These are phyloP conservation scores for Ascochyta clinopodiicola DNA, from an alignment of 2,329 filamentous ascomycete genomes.

Conservation along the genomic window DNA sequence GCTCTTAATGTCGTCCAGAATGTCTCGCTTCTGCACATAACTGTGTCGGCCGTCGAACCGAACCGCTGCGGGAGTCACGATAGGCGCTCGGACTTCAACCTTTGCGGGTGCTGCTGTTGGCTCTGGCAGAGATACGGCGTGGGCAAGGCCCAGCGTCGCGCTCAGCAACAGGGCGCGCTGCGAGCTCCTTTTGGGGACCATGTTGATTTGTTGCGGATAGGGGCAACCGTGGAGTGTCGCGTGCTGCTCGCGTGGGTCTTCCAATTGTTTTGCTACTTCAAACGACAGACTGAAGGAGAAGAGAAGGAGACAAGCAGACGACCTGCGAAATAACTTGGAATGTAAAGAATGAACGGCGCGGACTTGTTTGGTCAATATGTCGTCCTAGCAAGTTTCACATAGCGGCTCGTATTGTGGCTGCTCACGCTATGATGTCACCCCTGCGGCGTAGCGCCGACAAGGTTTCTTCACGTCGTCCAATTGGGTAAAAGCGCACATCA, in stretches of 20 bases:
- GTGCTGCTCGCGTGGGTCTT: neutral
- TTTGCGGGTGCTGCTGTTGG: conserved; percentile 39
- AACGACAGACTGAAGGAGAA: neutral
- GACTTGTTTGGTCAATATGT: conserved; percentile 3
- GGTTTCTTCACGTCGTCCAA: conserved; percentile 10
- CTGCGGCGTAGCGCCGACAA: neutral
- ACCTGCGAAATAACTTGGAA: neutral
- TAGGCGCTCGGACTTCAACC: conserved; percentile 37
- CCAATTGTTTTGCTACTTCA: neutral
- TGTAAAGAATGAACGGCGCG: neutral
- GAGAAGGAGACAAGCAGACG: neutral
- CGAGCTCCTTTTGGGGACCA: conserved; percentile 22
- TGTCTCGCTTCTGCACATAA: conserved; percentile 42
- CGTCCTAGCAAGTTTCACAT: conserved; percentile 17
- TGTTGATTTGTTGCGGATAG: conserved; percentile 15
- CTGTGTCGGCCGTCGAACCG: conserved; percentile 41
- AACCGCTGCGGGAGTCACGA: conserved; percentile 44
- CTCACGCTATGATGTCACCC: conserved; percentile 13
- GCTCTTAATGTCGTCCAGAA: conserved; percentile 42
- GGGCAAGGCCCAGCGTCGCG: conserved; percentile 26
- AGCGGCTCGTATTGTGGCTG: conserved; percentile 11
- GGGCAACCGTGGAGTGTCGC: neutral
- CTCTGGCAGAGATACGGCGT: conserved; percentile 41
- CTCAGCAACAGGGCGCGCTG: conserved; percentile 33
- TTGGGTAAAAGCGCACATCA: neutral